A percentile compares a stretch with the other conserved stretches of the same genome.
phyloP scores from a whole-genome alignment of 1,139 yeast genomes.

The Saccharomycopsis crataegensis region DNA sequence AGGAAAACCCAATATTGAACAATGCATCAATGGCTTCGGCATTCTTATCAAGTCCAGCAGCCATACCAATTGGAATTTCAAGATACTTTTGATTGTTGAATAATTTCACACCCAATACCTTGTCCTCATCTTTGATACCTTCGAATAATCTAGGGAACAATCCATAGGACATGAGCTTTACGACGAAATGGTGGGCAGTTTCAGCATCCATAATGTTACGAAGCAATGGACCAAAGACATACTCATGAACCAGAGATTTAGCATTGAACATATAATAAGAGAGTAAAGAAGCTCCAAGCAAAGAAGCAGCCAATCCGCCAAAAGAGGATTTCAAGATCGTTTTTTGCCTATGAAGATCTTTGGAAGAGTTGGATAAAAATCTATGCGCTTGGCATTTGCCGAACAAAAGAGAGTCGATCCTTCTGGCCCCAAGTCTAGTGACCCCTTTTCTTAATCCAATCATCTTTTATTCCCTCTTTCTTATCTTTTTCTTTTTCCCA shows the following conservation, averaged over 20 bases:
- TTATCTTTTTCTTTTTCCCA: background rate
- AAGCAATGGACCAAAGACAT: constrained; percentile 67
- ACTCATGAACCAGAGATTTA: constrained; percentile 76
- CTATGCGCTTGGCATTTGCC: background rate
- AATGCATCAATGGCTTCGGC: constrained; percentile 89
- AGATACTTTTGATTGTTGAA: constrained; percentile 47
- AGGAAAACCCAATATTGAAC: constrained; percentile 73
- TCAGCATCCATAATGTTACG: constrained; percentile 76
- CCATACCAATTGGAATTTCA: constrained; percentile 79
- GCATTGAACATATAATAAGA: constrained; percentile 57
- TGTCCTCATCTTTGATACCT: constrained; percentile 44
- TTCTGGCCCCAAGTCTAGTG: background rate
- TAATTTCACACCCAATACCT: constrained; percentile 45
- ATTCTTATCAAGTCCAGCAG: constrained; percentile 94
- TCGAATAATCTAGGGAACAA: constrained; percentile 53
- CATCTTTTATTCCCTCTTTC: background rate
- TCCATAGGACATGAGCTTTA: constrained; percentile 61
- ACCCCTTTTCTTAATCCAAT: background rate
- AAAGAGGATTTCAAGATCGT: constrained; percentile 6
- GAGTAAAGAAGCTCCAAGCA: constrained; percentile 3
- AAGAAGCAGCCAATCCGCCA: constrained; percentile 2
- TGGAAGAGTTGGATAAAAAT: background rate
- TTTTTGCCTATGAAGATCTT: background rate
- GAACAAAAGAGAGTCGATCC: background rate
- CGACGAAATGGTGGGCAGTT: constrained; percentile 72